Evolutionary conservation across 768 basidiomycete species (phyloP), one percentile per base, ranked within the genome.

Genomic region (Suillus subaureus): DNA sequence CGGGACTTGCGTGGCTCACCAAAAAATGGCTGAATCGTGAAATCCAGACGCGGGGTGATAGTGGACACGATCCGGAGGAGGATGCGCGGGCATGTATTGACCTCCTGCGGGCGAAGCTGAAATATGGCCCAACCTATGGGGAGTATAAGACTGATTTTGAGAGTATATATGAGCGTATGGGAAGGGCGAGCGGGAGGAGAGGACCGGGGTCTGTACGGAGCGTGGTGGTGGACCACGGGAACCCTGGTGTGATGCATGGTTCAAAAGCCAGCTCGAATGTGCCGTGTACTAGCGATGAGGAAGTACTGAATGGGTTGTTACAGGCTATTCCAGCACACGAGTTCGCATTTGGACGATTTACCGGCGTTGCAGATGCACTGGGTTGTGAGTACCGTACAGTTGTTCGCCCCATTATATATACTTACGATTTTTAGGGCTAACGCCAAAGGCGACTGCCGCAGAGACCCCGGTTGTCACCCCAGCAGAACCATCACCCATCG

Each of bases 1-100:
- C 97, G 0, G 94, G 93, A 1, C 84, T 99, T 8, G 96, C 96
- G n/a, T 98, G 95, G 95, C 86, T 99, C 54, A 93, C 94, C 54
- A 92, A 93, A 73, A 94, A 94, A 73, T 98, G 95, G 94, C 90
- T 94, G 64, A 86, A 86, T 13, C 85, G 91, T 61, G 93, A 96
- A 70, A 99, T 99, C 51, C 97, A 99, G 76, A 87, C 84, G 0
- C 80, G 86, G 0, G 94, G 93, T 0, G 90, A 91, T 60, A 91
- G 90, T 2, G 94, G 94, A 3, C 97, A 99, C 75, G 92, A 97
- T 68, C 94, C 96, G 3, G 93, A 96, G 70, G 97, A 99, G 74
- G 97, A 99, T 70, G 96, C 97, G 0, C 82, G 90, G 23, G 92
- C 96, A 0, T 96, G 95, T 71, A 69, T 94, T 12, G 95, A 97